These are phyloP conservation scores for Apiotrichum akiyoshidainum DNA, from an alignment of 1,284 basidiomycete species.

Conservation along the genomic window DNA sequence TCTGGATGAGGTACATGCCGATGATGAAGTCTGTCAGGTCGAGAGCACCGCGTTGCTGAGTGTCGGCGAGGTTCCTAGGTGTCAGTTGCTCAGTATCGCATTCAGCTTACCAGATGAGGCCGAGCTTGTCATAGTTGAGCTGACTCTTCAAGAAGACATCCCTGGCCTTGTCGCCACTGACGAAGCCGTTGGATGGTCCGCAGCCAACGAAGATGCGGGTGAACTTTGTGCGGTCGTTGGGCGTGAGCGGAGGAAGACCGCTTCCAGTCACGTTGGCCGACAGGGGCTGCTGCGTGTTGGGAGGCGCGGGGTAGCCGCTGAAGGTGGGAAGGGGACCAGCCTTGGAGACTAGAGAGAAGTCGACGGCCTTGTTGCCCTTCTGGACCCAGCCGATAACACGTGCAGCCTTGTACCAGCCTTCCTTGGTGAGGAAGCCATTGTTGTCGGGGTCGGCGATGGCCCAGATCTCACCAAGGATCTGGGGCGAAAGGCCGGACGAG, in stretches of 20 bases:
- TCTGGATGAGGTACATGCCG: slow-evolving; percentile 91
- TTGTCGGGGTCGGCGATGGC: slow-evolving; percentile 85
- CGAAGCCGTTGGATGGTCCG: slow-evolving; percentile 69
- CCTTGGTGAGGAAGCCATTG: slow-evolving; percentile 82
- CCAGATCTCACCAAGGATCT: slow-evolving; percentile 92
- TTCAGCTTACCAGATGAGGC: slow-evolving; percentile 81
- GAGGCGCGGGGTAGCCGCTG: slow-evolving; percentile 62
- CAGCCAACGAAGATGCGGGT: slow-evolving; percentile 69
- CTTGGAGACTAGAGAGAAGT: slow-evolving; percentile 25
- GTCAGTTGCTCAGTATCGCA: neutral
- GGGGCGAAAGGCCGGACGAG: slow-evolving; percentile 70
- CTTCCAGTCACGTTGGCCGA: slow-evolving; percentile 51
- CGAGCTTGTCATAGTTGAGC: slow-evolving; percentile 81
- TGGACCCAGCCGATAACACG: slow-evolving; percentile 91
- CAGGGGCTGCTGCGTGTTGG: slow-evolving; percentile 13
- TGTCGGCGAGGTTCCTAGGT: slow-evolving; percentile 85
- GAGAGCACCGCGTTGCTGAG: slow-evolving; percentile 82
- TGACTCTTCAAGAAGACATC: slow-evolving; percentile 93
- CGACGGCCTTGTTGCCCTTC: slow-evolving; percentile 57
- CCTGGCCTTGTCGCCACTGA: slow-evolving; percentile 82
- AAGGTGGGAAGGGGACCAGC: slow-evolving; percentile 79
- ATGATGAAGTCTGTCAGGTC: slow-evolving; percentile 92
- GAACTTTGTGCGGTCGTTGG: slow-evolving; percentile 80
- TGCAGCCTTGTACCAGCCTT: slow-evolving; percentile 78
- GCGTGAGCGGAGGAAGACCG: slow-evolving; percentile 62